A percentile compares a stretch with the other conserved stretches of the same genome.
phyloP scores from a whole-genome alignment of 768 basidiomycete genomes.

The Pulveroboletus frians region DNA sequence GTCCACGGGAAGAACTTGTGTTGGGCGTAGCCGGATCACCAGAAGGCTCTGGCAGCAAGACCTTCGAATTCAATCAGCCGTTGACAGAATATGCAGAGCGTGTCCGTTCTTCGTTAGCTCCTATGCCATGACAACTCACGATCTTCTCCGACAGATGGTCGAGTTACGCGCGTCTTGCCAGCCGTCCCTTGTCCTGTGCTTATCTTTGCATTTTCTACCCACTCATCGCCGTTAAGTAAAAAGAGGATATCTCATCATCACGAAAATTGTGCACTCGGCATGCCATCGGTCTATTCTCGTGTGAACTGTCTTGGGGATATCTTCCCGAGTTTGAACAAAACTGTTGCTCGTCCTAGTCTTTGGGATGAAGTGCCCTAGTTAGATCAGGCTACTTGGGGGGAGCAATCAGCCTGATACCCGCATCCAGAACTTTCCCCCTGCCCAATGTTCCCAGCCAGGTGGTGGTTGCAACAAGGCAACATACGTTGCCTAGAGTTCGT shows the following conservation, averaged over 20 bases:
- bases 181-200: no score
- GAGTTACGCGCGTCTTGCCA: no score
- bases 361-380: conserved; percentile 8
- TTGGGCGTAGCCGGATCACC: background rate
- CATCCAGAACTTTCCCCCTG: no score
- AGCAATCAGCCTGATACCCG: no score
- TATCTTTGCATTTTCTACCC: background rate
- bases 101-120: conserved; percentile 10
- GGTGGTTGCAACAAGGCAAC: background rate
- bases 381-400: background rate
- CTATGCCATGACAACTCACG: no score
- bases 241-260: background rate
- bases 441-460: background rate
- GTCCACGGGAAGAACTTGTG: conserved; percentile 1
- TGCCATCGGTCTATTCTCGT: conserved; percentile 5
- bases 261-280: conserved; percentile 3
- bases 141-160: no score
- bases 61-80: conserved; percentile 8
- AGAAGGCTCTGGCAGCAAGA: background rate
- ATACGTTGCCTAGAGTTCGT: background rate
- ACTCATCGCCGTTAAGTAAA: conserved; percentile 6
- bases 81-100: conserved; percentile 6
- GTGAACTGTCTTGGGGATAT: background rate
- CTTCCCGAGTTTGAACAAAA: conserved; percentile 5
- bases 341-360: conserved; percentile 1